Evolutionary conservation across 2,329 filamentous ascomycete genomes (phyloP).

Genomic region (Aspergillus quadrilineatus): DNA sequence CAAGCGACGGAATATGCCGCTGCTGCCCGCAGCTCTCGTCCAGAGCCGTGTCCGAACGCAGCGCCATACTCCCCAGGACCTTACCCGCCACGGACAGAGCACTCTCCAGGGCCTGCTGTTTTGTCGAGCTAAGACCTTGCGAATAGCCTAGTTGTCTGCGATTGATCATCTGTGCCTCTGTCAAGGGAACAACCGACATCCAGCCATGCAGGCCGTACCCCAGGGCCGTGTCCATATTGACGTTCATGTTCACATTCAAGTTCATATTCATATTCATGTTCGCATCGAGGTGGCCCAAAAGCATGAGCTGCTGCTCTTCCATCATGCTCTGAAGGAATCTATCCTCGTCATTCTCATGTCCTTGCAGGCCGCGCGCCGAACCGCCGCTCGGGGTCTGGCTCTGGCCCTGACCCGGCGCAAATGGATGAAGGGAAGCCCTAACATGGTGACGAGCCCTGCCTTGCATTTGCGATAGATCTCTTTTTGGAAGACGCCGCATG

Average conservation of each 20-base stretch:
- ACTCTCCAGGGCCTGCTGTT: slow-evolving; percentile 17
- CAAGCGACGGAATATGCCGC: slow-evolving; percentile 11
- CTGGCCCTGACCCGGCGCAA: neutral
- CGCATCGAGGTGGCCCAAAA: neutral
- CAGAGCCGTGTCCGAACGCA: neutral
- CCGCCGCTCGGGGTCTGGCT: neutral
- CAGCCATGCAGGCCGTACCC: neutral
- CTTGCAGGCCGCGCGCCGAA: no score
- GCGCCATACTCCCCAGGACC: slow-evolving; percentile 8
- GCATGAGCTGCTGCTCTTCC: neutral
- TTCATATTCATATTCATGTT: neutral
- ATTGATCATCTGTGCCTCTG: slow-evolving; percentile 19
- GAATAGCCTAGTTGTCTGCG: slow-evolving; percentile 11
- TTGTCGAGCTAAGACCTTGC: slow-evolving; percentile 11
- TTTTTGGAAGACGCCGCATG: slow-evolving; percentile 3
- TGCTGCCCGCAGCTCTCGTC: neutral
- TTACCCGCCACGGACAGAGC: slow-evolving; percentile 13
- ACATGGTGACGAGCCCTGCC: neutral
- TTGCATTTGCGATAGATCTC: neutral
- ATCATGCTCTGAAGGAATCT: neutral
- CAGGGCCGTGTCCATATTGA: neutral
- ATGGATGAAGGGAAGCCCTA: neutral
- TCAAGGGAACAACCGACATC: slow-evolving; percentile 15
- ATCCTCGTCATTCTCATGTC: neutral
- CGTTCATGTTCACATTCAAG: neutral